Base-by-base conservation (phyloP, 306 rosid genomes). In the Cercis canadensis region DNA sequence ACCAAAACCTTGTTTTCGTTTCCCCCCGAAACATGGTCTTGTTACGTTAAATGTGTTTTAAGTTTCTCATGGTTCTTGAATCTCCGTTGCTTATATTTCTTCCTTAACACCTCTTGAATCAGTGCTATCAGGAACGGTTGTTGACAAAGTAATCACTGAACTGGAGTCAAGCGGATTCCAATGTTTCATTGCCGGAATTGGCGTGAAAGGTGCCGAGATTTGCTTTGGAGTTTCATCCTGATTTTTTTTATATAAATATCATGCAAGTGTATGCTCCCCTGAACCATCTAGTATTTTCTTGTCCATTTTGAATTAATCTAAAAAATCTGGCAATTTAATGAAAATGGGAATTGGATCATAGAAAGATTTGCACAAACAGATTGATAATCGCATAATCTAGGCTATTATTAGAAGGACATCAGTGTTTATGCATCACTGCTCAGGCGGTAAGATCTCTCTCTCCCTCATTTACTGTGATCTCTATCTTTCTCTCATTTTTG, bases 141-240 rank as follows among this genome's bases (percentile, higher is more conserved):
- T 83, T 69, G 91, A 90, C 7, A 80, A 80, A 73, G 92, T 90
- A 64, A 79, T 83, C 66, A 62, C 91, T 24, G 98, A 94, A 60
- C 86, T 94, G 50, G 92, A 94, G 88, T 87, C 95, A 3, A 72
- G 84, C 67, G 96, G 97, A 21, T 91, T 90, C 83, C 96, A 87
- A 57, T 94, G 98, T 77, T 77, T 90, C 80, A 86, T 66, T 34
- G 95, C 95, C 1, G 87, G 83, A 78, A 84, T 87, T 12, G 98
- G 98, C 5, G 96, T 96, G 21, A 74, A 76, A 46, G 97, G 98
- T 29, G 97, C 50, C 49, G 88, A 94, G 83, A 60, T 94, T 61
- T 75, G 67, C 81, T 84, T 87, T 67, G 84, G 58, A 61, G 85
- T 58, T 47, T 75, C 86, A 66, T 83, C 87, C 64, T 90, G 81